Conservation (phyloP, 148 eudicot species). For the Simmondsia chinensis region DNA sequence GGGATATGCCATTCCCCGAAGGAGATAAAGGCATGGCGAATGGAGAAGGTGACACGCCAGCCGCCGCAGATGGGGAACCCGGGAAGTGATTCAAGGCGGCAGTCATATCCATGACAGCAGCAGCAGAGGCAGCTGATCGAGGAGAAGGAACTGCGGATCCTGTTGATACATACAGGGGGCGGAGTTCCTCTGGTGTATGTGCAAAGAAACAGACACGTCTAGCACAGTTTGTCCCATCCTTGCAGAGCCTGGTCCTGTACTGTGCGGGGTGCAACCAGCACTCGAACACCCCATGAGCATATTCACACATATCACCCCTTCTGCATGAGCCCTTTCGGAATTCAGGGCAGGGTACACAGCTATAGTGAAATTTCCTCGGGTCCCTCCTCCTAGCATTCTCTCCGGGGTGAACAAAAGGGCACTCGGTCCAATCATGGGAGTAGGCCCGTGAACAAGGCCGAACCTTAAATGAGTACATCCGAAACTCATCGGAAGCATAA, state of each 20-base stretch:
- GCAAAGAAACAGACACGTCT: constrained; percentile 65
- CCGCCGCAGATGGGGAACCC: constrained; percentile 33
- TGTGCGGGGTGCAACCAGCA: constrained; percentile 62
- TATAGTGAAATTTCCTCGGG: constrained; percentile 42
- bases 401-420: constrained; percentile 63
- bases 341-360: constrained; percentile 53
- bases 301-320: constrained; percentile 48
- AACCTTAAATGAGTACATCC: constrained; percentile 51
- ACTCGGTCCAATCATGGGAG: constrained; percentile 70
- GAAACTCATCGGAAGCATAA: constrained; percentile 44
- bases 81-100: constrained; percentile 37
- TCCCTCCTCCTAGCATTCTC: constrained; percentile 59
- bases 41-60: constrained; percentile 22
- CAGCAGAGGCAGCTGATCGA: constrained; percentile 34
- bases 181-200: constrained; percentile 38
- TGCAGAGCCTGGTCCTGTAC: constrained; percentile 48
- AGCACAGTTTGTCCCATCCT: constrained; percentile 41
- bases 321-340: constrained; percentile 51
- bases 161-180: constrained; percentile 35
- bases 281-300: constrained; percentile 61
- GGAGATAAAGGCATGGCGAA: constrained; percentile 40
- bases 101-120: constrained; percentile 46
- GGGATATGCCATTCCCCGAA: constrained; percentile 29
- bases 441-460: constrained; percentile 55
- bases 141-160: constrained; percentile 59